These are phyloP conservation scores for Solanum piurae DNA, from an alignment of 257 asterid species.

Conservation along the genomic window DNA sequence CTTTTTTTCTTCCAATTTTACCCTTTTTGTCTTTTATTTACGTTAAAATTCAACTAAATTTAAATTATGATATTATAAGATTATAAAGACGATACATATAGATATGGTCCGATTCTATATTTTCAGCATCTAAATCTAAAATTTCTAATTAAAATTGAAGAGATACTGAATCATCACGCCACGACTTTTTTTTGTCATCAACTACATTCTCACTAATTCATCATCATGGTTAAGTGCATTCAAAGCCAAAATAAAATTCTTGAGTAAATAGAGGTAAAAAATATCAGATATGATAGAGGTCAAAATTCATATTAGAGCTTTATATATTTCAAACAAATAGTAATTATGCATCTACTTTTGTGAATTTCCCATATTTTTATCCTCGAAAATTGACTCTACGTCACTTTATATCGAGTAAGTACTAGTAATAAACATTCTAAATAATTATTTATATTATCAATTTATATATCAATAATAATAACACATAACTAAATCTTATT, in stretches of 20 bases:
- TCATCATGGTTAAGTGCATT: background rate
- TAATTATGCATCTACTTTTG: background rate
- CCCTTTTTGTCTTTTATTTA: constrained; percentile 2
- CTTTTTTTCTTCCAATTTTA: background rate
- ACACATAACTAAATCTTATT: background rate
- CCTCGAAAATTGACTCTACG: background rate
- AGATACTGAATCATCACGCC: no score
- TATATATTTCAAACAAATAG: background rate
- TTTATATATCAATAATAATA: no score
- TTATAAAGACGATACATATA: no score
- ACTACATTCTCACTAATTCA: background rate
- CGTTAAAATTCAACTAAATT: background rate
- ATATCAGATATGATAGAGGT: constrained; percentile 23
- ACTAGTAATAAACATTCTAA: no score
- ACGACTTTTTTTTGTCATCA: background rate
- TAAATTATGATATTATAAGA: no score
- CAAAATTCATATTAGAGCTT: constrained; percentile 10
- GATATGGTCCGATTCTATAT: background rate
- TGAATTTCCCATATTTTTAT: background rate
- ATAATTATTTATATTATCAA: background rate
- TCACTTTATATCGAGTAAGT: background rate
- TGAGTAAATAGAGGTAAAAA: constrained; percentile 50
- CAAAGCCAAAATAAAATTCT: background rate
- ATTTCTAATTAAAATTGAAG: no score
- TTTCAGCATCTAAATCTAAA: background rate